These are phyloP conservation scores for Leccinum incarnatum DNA, from an alignment of 768 basidiomycete species.

Conservation along the genomic window DNA sequence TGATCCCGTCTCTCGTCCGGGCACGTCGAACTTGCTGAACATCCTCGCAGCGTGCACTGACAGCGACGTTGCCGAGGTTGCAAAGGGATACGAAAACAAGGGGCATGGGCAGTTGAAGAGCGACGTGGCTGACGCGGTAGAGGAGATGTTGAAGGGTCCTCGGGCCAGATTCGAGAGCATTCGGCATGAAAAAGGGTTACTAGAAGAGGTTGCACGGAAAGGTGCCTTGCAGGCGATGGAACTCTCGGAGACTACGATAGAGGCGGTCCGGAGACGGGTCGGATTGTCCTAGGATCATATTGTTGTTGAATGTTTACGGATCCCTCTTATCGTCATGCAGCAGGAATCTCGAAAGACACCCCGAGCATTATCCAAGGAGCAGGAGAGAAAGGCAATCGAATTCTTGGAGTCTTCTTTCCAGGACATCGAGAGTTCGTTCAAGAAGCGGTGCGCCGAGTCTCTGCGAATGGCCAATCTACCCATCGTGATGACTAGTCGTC, in stretches of 20 bases:
- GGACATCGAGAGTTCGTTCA: slow-evolving; percentile 63
- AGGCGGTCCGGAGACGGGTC: slow-evolving; percentile 61
- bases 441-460: slow-evolving; percentile 61
- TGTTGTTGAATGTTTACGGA: slow-evolving; percentile 23
- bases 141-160: slow-evolving; percentile 61
- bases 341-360: not conserved
- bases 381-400: slow-evolving; percentile 63
- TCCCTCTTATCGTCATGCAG: not conserved
- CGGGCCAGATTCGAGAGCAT: slow-evolving; percentile 68
- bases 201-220: slow-evolving; percentile 56
- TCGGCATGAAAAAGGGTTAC: slow-evolving; percentile 53
- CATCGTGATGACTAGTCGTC: not conserved
- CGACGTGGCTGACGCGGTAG: slow-evolving; percentile 72
- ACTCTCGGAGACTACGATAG: slow-evolving; percentile 61
- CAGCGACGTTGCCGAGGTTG: slow-evolving; percentile 44
- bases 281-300: slow-evolving; percentile 44
- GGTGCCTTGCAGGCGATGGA: slow-evolving; percentile 65
- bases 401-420: slow-evolving; percentile 67
- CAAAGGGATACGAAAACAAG: slow-evolving; percentile 48
- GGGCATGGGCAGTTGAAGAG: slow-evolving; percentile 70
- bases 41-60: slow-evolving; percentile 76
- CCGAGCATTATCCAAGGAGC: slow-evolving; percentile 44
- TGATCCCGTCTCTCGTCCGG: slow-evolving; percentile 78
- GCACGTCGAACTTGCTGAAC: slow-evolving; percentile 74
- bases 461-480: not conserved